Conservation (phyloP, 2,329 filamentous ascomycete genomes). For the Aureobasidium leucospermi region DNA sequence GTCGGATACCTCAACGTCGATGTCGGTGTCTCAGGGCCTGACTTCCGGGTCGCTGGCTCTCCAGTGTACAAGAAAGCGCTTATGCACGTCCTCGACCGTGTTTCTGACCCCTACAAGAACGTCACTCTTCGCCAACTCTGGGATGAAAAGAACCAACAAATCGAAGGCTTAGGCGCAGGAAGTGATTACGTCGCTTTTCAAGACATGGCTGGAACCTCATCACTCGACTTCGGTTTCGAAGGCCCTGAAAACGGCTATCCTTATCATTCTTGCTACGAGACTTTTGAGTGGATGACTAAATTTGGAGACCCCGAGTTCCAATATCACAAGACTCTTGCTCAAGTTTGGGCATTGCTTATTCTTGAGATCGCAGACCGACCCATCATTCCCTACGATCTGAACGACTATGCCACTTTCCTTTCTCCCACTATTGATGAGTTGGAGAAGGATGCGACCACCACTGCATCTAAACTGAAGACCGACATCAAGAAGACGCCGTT, state of each 20-base stretch:
- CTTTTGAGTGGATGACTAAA: constrained; percentile 73
- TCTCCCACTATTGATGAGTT: constrained; percentile 60
- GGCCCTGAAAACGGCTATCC: constrained; percentile 55
- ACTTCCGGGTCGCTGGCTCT: constrained; percentile 72
- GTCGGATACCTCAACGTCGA: constrained; percentile 91
- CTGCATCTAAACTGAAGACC: constrained; percentile 31
- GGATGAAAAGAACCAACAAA: constrained; percentile 53
- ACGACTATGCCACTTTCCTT: constrained; percentile 62
- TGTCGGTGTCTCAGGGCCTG: constrained; percentile 65
- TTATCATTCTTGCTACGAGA: constrained; percentile 82
- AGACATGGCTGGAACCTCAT: constrained; percentile 80
- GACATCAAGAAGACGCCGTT: constrained; percentile 29
- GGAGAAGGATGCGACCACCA: constrained; percentile 47
- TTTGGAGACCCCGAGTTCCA: constrained; percentile 71
- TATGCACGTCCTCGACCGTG: constrained; percentile 63
- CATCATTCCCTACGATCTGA: constrained; percentile 74
- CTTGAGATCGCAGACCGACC: constrained; percentile 77
- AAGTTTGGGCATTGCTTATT: constrained; percentile 74
- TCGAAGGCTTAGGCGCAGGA: constrained; percentile 64
- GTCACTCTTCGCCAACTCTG: constrained; percentile 67
- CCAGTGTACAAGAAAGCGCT: constrained; percentile 71
- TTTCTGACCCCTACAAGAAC: constrained; percentile 65
- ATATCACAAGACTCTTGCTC: constrained; percentile 71
- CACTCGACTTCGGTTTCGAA: constrained; percentile 74
- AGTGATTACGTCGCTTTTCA: constrained; percentile 89